Conservation (phyloP, 2,329 filamentous ascomycete species). For the Aureobasidium sp. region DNA sequence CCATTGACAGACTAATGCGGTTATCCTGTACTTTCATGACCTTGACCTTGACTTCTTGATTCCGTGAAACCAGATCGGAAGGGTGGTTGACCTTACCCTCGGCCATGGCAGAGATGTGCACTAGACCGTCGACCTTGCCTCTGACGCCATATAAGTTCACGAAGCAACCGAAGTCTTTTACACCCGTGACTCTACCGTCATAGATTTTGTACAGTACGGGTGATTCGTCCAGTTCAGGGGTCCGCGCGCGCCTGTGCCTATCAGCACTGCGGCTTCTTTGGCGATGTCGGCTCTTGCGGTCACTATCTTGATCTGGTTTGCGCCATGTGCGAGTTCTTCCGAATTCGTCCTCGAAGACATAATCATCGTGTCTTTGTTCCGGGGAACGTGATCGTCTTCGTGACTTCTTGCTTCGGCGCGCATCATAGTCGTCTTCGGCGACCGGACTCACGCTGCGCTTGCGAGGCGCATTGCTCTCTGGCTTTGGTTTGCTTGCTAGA, state of each 20-base stretch:
- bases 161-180: slow-evolving; percentile 95
- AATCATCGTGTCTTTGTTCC: slow-evolving; percentile 47
- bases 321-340: slow-evolving; percentile 41
- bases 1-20: slow-evolving; percentile 87
- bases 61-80: slow-evolving; percentile 72
- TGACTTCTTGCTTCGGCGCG: slow-evolving; percentile 33
- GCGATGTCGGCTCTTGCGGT: slow-evolving; percentile 38
- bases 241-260: slow-evolving; percentile 58
- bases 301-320: slow-evolving; percentile 36
- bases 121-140: slow-evolving; percentile 85
- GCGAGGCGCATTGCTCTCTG: slow-evolving; percentile 36
- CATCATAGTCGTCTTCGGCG: slow-evolving; percentile 30
- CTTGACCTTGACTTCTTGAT: slow-evolving; percentile 87
- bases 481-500: slow-evolving; percentile 55
- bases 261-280: slow-evolving; percentile 45
- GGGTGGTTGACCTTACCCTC: slow-evolving; percentile 87
- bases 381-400: slow-evolving; percentile 44
- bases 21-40: slow-evolving; percentile 77
- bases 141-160: slow-evolving; percentile 82
- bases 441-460: slow-evolving; percentile 56
- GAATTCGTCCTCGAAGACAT: slow-evolving; percentile 54
- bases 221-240: slow-evolving; percentile 69
- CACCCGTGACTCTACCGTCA: slow-evolving; percentile 77
- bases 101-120: slow-evolving; percentile 85
- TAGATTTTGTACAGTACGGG: slow-evolving; percentile 84